These are phyloP conservation scores for Solanum chmielewskii DNA, from an alignment of 257 asterid genomes.

Conservation along the genomic window DNA sequence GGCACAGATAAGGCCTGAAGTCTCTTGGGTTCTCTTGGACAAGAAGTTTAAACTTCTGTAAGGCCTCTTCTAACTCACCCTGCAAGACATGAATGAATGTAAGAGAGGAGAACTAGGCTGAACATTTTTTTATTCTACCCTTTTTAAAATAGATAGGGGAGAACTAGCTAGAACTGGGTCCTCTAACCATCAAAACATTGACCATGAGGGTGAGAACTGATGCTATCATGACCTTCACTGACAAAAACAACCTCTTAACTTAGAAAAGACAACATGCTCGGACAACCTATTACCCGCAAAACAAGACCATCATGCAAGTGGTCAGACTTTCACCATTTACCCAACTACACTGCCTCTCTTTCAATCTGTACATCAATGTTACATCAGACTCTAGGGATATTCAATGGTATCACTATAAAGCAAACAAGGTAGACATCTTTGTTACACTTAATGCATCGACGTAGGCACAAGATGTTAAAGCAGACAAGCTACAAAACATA, in stretches of 20 bases:
- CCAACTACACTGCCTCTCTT: background rate
- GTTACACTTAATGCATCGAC: background rate
- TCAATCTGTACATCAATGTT: background rate
- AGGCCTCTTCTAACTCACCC: conserved; percentile 83
- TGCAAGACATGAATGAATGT: conserved; percentile 15
- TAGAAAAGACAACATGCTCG: background rate
- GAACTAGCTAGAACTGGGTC: background rate
- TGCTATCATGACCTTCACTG: background rate
- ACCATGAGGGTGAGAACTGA: background rate
- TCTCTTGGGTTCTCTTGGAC: conserved; percentile 86
- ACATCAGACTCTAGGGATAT: background rate
- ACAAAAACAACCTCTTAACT: background rate
- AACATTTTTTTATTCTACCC: too few species aligned
- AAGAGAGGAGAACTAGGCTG: background rate
- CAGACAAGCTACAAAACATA: background rate
- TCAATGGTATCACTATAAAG: background rate
- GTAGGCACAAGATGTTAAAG: background rate
- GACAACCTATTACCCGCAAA: background rate
- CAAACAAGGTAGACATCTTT: background rate
- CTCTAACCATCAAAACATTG: background rate
- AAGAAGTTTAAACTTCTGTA: conserved; percentile 55
- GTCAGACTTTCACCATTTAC: background rate
- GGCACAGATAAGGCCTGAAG: conserved; percentile 88
- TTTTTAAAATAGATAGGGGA: too few species aligned
- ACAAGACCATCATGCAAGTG: background rate